Evolutionary conservation across 441 rosid species (phyloP), one percentile per base, ranked within the genome.

Genomic region (Manihot esculenta): DNA sequence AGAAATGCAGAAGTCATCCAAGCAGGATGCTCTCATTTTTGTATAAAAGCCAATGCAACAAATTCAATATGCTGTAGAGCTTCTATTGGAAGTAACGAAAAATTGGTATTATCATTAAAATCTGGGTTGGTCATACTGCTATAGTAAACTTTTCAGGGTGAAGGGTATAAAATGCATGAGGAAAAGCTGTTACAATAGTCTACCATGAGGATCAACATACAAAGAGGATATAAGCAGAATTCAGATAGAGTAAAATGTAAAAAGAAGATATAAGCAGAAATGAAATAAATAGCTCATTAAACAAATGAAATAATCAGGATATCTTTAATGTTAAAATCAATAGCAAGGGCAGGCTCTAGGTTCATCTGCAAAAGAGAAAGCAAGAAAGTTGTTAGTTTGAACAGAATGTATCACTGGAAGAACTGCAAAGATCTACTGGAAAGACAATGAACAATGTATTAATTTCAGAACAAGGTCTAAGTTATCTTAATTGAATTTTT

Each of bases 251-350:
- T 49, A 20, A 10, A 51, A 1, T n/a, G 33, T 5, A 41, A 50
- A 38, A 57, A 69, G 18, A 38, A 65, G 47, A 54, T 59, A 48
- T 33, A 66, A 76, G 54, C 62, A 26, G 44, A 76, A 45, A 35
- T 20, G 49, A 68, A 74, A 83, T 33, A 66, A 76, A n/a, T n/a
- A n/a, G n/a, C n/a, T n/a, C n/a, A n/a, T n/a, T n/a, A n/a, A n/a
- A n/a, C n/a, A n/a, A n/a, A n/a, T 20, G 49, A 68, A 74, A 83
- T 33, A 66, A 76, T 48, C n/a, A 89, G 99, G 99, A 93, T 95
- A 93, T 96, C 97, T 83, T 87, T 84, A 74, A 91, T 82, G 75
- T 72, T 81, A 82, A 84, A 96, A 80, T 90, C 96, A 83, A 96
- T 87, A 64, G 90, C 94, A 79, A 96, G 89, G 69, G 91, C 87